Base-by-base conservation (phyloP, 352 stramenopile species). In the Phytopythium vexans region DNA sequence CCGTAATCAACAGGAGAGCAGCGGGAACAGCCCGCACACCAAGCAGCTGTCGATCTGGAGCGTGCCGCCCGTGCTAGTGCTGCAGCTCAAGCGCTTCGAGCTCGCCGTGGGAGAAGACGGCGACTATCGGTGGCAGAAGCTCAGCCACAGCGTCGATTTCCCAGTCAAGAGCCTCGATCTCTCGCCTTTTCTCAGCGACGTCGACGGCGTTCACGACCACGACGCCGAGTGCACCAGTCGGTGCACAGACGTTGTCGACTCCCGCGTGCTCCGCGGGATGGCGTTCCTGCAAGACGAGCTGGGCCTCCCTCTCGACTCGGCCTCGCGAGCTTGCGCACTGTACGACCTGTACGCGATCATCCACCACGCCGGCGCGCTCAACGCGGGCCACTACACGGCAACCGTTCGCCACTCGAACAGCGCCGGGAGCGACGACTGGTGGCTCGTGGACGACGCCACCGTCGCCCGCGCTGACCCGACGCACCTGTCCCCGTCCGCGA, bases 281-380 rank as follows among this genome's bases (percentile, higher is more conserved):
- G 50, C 60, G 1, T 82, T 70, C 42, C 52, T 84, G 6, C 55
- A 54, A 34, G 51, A 68, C 0, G 51, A 83, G 42, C 58, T 89
- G 1, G 32, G 63, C 2, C 70, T 89, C 27, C 70, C 72, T 12
- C 60, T 70, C 9, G 49, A 58, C 16, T 84, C 79, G 5, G 70
- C 74, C 1, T 82, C 74, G 4, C 52, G 70, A 11, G 57, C 55
- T 14, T 59, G 59, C 46, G 75, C 76, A 16, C 52, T 82, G 15
- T 98, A 98, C 61, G 85, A 96, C 68, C 63, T 99, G 37, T 98
- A 98, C 59, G 92, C 81, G 11, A 81, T 99, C 6, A 89, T 98
- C 50, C 91, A 98, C 72, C 96, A 99, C 72, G 82, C 91, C 57
- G 95, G 95, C 12, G 50, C 34, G 31, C 76, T 98, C 10, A 88